phyloP scores from a whole-genome alignment of 108 stramenopile species.

The Aurantiochytrium sp. region DNA sequence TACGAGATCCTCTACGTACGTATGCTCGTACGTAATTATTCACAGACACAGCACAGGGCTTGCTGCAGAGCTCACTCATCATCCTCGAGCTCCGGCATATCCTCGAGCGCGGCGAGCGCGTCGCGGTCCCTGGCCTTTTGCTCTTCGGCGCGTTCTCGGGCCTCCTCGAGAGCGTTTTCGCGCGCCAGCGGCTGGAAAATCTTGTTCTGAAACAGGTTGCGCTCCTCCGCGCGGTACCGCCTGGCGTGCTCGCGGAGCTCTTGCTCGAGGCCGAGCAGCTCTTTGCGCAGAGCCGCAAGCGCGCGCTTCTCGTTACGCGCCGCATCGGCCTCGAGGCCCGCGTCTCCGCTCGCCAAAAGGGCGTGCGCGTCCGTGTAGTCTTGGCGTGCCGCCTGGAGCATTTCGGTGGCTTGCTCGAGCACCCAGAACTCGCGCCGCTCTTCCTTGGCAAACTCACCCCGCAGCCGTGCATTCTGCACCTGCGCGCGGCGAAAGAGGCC shows the following conservation, averaged over 20 bases:
- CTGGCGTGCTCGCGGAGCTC: neutral
- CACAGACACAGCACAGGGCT: no score
- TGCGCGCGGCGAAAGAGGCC: neutral
- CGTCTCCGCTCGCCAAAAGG: neutral
- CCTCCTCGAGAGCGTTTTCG: neutral
- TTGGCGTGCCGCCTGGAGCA: neutral
- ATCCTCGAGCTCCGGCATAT: neutral
- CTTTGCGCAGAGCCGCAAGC: neutral
- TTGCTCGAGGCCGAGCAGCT: neutral
- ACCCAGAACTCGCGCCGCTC: constrained; percentile 31
- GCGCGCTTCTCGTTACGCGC: neutral
- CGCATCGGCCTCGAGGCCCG: neutral
- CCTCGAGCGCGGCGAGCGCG: neutral
- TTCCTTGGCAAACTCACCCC: neutral
- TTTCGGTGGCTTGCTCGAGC: neutral
- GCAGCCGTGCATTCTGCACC: neutral
- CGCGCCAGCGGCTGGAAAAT: neutral
- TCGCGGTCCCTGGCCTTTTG: neutral
- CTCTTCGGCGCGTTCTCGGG: neutral
- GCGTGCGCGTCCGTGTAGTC: neutral
- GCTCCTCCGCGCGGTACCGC: neutral
- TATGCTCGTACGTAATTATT: no score
- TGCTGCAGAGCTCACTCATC: no score
- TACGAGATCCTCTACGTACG: no score
- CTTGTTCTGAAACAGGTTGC: neutral